Evolutionary conservation across 352 stramenopile genomes (phyloP).

Genomic region (Phytophthora quininea): DNA sequence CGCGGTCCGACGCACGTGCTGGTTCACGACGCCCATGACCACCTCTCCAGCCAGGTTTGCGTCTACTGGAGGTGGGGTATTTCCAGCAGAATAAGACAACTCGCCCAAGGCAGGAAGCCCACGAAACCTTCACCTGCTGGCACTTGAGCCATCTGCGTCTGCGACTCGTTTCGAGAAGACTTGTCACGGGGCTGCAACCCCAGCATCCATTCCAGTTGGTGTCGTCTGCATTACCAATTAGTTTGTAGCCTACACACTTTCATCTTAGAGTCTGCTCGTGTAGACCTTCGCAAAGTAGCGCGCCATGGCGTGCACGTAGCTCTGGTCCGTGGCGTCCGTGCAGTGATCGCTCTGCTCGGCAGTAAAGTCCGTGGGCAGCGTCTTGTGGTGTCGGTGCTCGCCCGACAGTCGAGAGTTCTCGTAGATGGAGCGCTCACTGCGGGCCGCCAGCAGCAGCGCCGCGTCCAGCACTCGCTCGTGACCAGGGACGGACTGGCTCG

Average conservation of each 20-base stretch:
- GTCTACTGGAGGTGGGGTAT: background rate
- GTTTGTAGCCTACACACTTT: background rate
- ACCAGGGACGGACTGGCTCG: slow-evolving; percentile 14
- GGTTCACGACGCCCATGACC: slow-evolving; percentile 11
- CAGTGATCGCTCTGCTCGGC: slow-evolving; percentile 49
- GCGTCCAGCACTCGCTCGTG: slow-evolving; percentile 21
- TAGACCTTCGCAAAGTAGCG: slow-evolving; percentile 45
- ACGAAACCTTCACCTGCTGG: slow-evolving; percentile 13
- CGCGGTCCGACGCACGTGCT: slow-evolving; percentile 14
- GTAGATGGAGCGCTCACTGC: slow-evolving; percentile 56
- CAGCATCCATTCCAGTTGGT: background rate
- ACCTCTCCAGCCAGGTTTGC: background rate
- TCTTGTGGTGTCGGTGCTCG: slow-evolving; percentile 51
- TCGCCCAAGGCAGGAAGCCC: background rate
- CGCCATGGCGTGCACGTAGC: slow-evolving; percentile 54
- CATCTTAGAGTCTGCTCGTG: slow-evolving; percentile 46
- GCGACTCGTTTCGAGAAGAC: background rate
- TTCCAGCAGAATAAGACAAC: slow-evolving; percentile 19
- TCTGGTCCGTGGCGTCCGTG: slow-evolving; percentile 48
- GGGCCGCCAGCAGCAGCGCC: slow-evolving; percentile 28
- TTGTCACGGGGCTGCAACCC: background rate
- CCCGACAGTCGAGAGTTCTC: slow-evolving; percentile 58
- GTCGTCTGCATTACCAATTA: too few species aligned
- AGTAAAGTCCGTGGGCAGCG: slow-evolving; percentile 44
- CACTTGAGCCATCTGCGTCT: too few species aligned